Conservation (phyloP, 2,329 filamentous ascomycete species). For the Xylaria sp. region DNA sequence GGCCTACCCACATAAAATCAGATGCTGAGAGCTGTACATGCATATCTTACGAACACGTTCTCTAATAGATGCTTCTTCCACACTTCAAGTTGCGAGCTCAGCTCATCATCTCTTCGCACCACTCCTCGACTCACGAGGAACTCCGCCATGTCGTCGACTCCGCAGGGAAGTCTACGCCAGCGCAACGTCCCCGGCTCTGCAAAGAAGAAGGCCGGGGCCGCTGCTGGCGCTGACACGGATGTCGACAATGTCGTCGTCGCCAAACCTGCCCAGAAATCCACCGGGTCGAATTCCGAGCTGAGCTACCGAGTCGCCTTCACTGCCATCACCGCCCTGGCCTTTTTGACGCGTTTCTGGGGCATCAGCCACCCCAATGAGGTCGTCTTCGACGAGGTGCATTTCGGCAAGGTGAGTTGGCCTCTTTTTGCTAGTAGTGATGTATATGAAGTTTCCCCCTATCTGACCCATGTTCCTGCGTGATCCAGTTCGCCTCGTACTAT, state of each 20-base stretch:
- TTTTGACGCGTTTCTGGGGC: conserved; percentile 93
- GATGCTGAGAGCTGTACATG: conserved; percentile 11
- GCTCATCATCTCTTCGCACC: conserved; percentile 13
- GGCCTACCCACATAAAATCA: conserved; percentile 6
- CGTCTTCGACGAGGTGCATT: conserved; percentile 99
- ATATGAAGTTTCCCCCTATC: conserved; percentile 20
- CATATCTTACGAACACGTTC: background rate
- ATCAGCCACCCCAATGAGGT: conserved; percentile 96
- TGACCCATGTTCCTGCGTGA: conserved; percentile 32
- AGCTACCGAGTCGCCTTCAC: conserved; percentile 84
- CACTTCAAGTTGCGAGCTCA: background rate
- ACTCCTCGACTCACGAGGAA: conserved; percentile 20
- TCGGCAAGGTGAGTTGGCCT: conserved; percentile 83
- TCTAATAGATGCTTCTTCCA: conserved; percentile 15
- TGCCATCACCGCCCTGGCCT: conserved; percentile 84
- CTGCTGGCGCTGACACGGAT: conserved; percentile 57
- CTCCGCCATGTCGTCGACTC: conserved; percentile 58
- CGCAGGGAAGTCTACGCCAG: conserved; percentile 70
- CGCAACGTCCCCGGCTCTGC: conserved; percentile 61
- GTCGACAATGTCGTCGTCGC: conserved; percentile 62
- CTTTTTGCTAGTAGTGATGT: background rate
- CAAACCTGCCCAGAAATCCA: conserved; percentile 53
- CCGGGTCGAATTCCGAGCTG: conserved; percentile 69
- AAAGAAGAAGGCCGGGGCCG: conserved; percentile 62
- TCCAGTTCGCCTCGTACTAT: conserved; percentile 80